Evolutionary conservation across 352 stramenopile genomes (phyloP).

Genomic region (Globisporangium recalcitrans): DNA sequence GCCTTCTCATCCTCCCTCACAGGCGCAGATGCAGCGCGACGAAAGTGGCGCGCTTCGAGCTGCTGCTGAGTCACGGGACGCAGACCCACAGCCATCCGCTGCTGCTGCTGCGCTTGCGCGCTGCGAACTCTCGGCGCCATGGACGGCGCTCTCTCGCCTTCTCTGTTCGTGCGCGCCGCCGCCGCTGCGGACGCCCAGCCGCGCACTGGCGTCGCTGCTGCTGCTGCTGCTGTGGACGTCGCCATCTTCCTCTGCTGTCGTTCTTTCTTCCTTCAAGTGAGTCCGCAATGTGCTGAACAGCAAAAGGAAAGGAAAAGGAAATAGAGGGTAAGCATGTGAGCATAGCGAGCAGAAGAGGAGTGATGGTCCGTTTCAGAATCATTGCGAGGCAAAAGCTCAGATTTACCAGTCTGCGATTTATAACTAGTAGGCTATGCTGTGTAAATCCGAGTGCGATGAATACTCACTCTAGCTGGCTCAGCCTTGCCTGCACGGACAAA

Average conservation of each 20-base stretch:
- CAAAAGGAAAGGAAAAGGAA: neutral
- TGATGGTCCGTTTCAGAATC: neutral
- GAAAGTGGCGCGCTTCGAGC: slow-evolving; percentile 12
- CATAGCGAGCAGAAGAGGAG: neutral
- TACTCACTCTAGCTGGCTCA: no score
- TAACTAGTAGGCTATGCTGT: no score
- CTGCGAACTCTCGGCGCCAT: neutral
- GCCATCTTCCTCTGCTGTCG: neutral
- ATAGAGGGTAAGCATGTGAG: neutral
- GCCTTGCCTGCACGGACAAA: no score
- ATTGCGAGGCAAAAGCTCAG: neutral
- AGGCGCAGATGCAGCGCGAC: slow-evolving; percentile 2
- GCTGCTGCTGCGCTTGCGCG: neutral
- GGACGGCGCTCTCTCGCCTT: neutral
- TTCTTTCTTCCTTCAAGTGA: neutral
- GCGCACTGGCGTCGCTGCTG: slow-evolving; percentile 6
- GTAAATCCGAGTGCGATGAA: no score
- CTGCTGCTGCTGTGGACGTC: slow-evolving; percentile 5
- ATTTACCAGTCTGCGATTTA: no score
- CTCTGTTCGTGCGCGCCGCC: neutral
- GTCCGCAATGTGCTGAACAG: neutral
- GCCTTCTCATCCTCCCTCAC: no score
- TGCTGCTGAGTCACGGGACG: slow-evolving; percentile 18
- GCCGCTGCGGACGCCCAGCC: slow-evolving; percentile 5
- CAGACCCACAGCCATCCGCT: slow-evolving; percentile 10